These are phyloP conservation scores for Lasiosphaeria hispida DNA, from an alignment of 495 filamentous ascomycete species.

Conservation along the genomic window DNA sequence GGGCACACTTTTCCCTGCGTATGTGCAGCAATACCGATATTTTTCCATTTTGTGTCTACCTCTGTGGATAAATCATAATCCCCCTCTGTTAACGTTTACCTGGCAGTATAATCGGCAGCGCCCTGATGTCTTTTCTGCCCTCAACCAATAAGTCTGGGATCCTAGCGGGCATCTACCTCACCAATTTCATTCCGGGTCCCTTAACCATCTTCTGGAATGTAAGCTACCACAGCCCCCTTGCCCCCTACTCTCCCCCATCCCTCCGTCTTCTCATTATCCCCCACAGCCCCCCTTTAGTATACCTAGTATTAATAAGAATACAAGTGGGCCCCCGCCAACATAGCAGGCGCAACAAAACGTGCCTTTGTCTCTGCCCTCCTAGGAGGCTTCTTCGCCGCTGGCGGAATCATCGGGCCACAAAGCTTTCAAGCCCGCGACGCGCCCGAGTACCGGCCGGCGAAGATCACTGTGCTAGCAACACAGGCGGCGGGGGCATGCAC, in stretches of 20 bases:
- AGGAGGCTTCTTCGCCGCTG: slow-evolving; percentile 57
- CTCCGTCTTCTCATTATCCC: no score
- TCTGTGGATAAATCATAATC: no score
- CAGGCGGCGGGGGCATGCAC: slow-evolving; percentile 33
- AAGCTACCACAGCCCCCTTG: background rate
- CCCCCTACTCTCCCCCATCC: background rate
- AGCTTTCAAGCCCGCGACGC: slow-evolving; percentile 61
- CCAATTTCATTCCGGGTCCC: slow-evolving; percentile 58
- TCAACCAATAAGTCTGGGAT: slow-evolving; percentile 45
- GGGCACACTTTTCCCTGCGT: slow-evolving; percentile 35
- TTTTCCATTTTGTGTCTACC: no score
- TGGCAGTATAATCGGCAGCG: slow-evolving; percentile 51
- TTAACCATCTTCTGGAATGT: slow-evolving; percentile 44
- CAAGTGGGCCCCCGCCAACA: slow-evolving; percentile 37
- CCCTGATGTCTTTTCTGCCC: slow-evolving; percentile 58
- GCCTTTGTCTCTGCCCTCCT: slow-evolving; percentile 51
- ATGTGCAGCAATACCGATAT: background rate
- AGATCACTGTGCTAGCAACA: slow-evolving; percentile 53
- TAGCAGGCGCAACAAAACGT: slow-evolving; percentile 37
- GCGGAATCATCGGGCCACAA: slow-evolving; percentile 67
- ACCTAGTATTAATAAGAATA: no score
- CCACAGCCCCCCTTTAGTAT: no score
- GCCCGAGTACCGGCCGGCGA: slow-evolving; percentile 60
- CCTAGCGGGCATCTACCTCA: slow-evolving; percentile 63
- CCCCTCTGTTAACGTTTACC: slow-evolving; percentile 4